Evolutionary conservation across 2,329 filamentous ascomycete species (phyloP), one percentile per base, ranked within the genome.

Genomic region (Apiospora arundinis): DNA sequence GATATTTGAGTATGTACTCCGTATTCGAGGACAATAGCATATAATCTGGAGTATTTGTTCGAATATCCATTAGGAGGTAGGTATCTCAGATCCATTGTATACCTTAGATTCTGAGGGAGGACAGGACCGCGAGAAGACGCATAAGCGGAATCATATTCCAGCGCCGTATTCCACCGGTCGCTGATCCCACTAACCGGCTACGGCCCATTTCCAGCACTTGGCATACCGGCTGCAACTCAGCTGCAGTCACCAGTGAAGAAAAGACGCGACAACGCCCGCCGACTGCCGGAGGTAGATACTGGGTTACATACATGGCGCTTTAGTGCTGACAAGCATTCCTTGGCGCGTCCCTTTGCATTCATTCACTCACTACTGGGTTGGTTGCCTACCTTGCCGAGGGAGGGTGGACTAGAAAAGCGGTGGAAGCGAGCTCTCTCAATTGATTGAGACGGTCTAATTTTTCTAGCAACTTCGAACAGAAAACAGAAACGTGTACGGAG

Each of bases 191-290:
- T 37, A 60, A 2, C 52, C 28, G 52, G 52, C 52, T 60, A 60
- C 52, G 52, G 52, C 18, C 16, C 28, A 60, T 32, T 18, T 32
- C 52, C 9, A 60, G 28, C 52, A 21, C 16, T 37, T 37, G 21
- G 16, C 52, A 37, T 45, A 45, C 14, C 40, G 40, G 40, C 40
- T 42, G 40, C 40, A 42, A 42, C 40, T 14, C 40, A 42, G 40
- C 49, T 56, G 49, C 52, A 37, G 32, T 32, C 32, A n/a, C 32
- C 32, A 63, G 32, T 18, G 32, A 63, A 2, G 18, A 60, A 63
- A 40, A 63, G 56, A 63, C 56, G 56, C 32, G 56, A 63, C 56
- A 23, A 40, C 56, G 56, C 56, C 56, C 56, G 56, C 56, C 56
- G 56, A 63, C 56, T 63, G 32, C 56, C 56, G 56, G 56, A 63